Percentiles rank a stretch among this genome's conserved stretches.
These are phyloP conservation scores for Teratosphaeria epicoccoides DNA, from an alignment of 2,329 filamentous ascomycete species.

Conservation along the genomic window DNA sequence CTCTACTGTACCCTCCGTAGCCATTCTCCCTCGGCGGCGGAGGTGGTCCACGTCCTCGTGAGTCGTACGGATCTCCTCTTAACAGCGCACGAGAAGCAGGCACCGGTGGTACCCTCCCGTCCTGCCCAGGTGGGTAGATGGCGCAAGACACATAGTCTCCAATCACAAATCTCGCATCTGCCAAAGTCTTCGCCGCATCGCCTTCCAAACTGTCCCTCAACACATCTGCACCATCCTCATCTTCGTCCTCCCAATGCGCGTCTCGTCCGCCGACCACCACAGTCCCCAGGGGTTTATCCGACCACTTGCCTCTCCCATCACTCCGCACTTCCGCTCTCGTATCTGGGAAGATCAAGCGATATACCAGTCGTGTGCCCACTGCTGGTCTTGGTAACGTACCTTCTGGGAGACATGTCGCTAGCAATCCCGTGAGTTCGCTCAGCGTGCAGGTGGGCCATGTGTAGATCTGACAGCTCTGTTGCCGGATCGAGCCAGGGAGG, in stretches of 20 bases:
- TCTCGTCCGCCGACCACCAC: constrained; percentile 54
- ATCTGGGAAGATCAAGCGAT: constrained; percentile 78
- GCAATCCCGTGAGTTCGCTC: constrained; percentile 65
- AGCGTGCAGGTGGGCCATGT: constrained; percentile 77
- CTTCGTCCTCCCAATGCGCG: constrained; percentile 20
- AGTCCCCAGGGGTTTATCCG: constrained; percentile 71
- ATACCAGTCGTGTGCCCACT: constrained; percentile 74
- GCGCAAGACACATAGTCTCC: constrained; percentile 83
- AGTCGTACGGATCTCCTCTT: constrained; percentile 19
- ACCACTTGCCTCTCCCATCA: constrained; percentile 50
- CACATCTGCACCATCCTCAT: constrained; percentile 26
- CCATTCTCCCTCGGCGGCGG: constrained; percentile 10
- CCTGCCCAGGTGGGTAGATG: constrained; percentile 53
- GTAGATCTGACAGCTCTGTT: constrained; percentile 57
- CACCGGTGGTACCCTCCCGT: background rate
- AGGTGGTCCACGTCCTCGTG: constrained; percentile 1
- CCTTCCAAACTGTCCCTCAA: constrained; percentile 33
- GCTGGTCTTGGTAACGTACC: constrained; percentile 60
- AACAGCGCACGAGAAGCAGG: background rate
- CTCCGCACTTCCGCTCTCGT: constrained; percentile 39
- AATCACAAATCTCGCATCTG: constrained; percentile 70
- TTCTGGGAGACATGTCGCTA: constrained; percentile 55
- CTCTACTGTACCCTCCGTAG: constrained; percentile 13
- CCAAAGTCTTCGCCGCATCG: constrained; percentile 58
- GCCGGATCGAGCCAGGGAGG: constrained; percentile 43